phyloP scores from a whole-genome alignment of 768 basidiomycete species.

The Mycena haematopus region DNA sequence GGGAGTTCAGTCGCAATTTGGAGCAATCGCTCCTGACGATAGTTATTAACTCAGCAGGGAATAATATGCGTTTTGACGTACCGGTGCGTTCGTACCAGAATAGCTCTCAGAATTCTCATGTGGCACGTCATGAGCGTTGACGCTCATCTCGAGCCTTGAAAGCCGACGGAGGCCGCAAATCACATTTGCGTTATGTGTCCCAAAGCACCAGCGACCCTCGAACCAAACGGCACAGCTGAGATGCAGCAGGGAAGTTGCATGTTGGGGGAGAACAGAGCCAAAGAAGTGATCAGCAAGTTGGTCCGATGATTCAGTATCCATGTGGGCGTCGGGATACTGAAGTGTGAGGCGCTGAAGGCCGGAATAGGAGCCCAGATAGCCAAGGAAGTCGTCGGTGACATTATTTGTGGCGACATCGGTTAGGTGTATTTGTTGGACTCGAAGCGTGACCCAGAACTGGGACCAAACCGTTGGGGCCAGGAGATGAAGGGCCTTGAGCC shows the following conservation, averaged over 20 bases:
- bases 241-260: not conserved
- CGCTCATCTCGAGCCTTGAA: not conserved
- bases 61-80: not conserved
- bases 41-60: not conserved
- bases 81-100: not conserved
- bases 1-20: not conserved
- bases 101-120: not conserved
- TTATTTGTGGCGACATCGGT: not conserved
- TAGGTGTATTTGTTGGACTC: not conserved
- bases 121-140: not conserved
- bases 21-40: not conserved
- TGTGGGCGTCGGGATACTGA: not conserved
- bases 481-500: not conserved
- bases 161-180: not conserved
- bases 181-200: not conserved
- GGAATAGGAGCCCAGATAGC: constrained; percentile 1
- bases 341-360: not conserved
- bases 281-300: constrained; percentile 7
- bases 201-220: not conserved
- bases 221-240: not conserved
- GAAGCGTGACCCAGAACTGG: not conserved
- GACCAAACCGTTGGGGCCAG: not conserved
- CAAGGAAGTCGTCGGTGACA: not conserved
- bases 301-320: not conserved
- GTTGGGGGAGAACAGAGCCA: not conserved